Evolutionary conservation across 371 early-diverging fungal genomes (phyloP).

Genomic region (Smittium culicis): DNA sequence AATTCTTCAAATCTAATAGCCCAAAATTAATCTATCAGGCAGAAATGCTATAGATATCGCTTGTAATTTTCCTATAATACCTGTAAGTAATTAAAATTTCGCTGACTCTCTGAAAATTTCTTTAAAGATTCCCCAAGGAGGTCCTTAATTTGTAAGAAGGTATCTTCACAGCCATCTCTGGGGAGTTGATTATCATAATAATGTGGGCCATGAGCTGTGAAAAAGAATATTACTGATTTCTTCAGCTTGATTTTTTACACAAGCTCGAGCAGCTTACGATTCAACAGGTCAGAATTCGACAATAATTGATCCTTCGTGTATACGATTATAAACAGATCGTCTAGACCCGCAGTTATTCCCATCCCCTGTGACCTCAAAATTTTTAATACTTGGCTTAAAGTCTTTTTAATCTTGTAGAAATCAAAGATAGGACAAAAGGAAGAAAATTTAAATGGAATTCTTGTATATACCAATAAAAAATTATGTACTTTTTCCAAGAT

Average conservation of each 20-base stretch:
- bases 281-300: too few relatives aligned
- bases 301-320: slow-evolving; percentile 11
- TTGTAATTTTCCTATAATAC: slow-evolving; percentile 11
- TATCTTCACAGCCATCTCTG: not conserved
- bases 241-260: slow-evolving; percentile 19
- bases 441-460: slow-evolving; percentile 34
- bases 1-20: not conserved
- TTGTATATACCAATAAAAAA: slow-evolving; percentile 31
- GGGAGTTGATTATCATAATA: slow-evolving; percentile 28
- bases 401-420: slow-evolving; percentile 31
- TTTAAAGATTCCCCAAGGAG: not conserved
- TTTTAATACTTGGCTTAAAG: slow-evolving; percentile 25
- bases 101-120: slow-evolving; percentile 2
- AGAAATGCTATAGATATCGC: not conserved
- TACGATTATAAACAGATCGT: slow-evolving; percentile 26
- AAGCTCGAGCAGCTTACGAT: slow-evolving; percentile 11
- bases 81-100: too few relatives aligned
- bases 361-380: slow-evolving; percentile 24
- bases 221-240: slow-evolving; percentile 22
- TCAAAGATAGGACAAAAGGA: slow-evolving; percentile 34
- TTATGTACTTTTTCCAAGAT: slow-evolving; percentile 26
- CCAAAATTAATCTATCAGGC: too few relatives aligned
- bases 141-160: not conserved
- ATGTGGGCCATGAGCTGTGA: slow-evolving; percentile 28
- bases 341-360: slow-evolving; percentile 26